Conservation (phyloP, 2,329 filamentous ascomycete species). For the Rachicladosporium sp. region DNA sequence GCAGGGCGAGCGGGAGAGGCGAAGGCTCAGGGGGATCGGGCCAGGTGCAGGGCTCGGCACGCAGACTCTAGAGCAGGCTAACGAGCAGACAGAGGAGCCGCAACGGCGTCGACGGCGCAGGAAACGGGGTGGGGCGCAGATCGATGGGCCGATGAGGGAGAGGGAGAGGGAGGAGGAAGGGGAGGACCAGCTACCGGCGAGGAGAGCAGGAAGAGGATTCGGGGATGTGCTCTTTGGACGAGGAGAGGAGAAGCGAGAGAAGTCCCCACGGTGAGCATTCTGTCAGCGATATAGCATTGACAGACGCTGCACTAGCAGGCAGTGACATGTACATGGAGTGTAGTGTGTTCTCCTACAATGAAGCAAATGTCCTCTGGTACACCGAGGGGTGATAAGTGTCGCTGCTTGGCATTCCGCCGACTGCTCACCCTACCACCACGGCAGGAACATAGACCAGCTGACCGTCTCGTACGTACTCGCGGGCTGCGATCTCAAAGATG, state of each 20-base stretch:
- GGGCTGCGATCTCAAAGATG: neutral
- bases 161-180: neutral
- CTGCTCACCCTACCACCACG: neutral
- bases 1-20: neutral
- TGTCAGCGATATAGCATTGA: too few species aligned
- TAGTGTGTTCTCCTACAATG: too few species aligned
- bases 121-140: neutral
- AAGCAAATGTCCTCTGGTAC: too few species aligned
- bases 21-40: neutral
- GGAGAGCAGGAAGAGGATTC: too few species aligned
- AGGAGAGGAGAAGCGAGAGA: too few species aligned
- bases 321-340: too few species aligned
- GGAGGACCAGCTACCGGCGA: too few species aligned
- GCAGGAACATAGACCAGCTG: neutral
- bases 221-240: too few species aligned
- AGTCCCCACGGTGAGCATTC: too few species aligned
- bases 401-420: too few species aligned
- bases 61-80: neutral
- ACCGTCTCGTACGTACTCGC: neutral
- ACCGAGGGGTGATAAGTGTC: too few species aligned
- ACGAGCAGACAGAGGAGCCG: neutral
- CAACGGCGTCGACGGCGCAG: neutral
- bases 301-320: too few species aligned
- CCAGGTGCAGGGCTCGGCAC: neutral
- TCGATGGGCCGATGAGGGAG: neutral